Base-by-base conservation (phyloP, 345 rosid species). In the Arabis alpina region DNA sequence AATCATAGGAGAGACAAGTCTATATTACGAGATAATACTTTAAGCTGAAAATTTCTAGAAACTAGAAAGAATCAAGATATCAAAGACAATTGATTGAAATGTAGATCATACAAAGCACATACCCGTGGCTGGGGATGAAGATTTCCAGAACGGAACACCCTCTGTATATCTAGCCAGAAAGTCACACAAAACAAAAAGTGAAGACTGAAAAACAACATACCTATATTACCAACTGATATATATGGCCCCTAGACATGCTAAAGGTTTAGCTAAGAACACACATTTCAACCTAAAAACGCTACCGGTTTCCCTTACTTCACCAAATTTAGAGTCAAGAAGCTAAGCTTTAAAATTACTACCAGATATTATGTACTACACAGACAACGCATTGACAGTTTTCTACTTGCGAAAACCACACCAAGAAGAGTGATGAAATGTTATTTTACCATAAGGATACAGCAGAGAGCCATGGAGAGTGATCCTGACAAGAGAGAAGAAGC, bases 391-490 rank as follows among this genome's bases (percentile, higher is more conserved):
- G 41, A 55, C 57, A 19, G 0, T 0, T 19, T 19, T 19, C 23
- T 19, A 19, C 23, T 19, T 13, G 47, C 4, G 8, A 61, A 72
- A 62, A 30, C 32, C 2, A 59, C 8, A 37, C n/a, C 32, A 19
- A 5, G 50, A 28, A 19, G 32, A 40, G 28, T 41, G 51, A 47
- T 30, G 9, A 19, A 56, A 37, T 59, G 32, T n/a, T 32, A 5
- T 32, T 56, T 7, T 8, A 5, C 5, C 63, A 47, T 2, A 5
- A 86, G 96, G 98, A 93, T 93, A 93, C 97, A 91, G 66, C 98
- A 91, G 75, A 91, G 96, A 70, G 98, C 95, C 96, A 89, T 89
- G 45, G 98, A 93, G 70, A 91, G 80, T 45, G 98, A 85, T 25
- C 96, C 98, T 1, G 98, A 91, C 57, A 91, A 82, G 70, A 93